Percentiles rank a stretch among this genome's conserved stretches.
phyloP scores from a whole-genome alignment of 352 stramenopile species.

The Pythium inflatum region DNA sequence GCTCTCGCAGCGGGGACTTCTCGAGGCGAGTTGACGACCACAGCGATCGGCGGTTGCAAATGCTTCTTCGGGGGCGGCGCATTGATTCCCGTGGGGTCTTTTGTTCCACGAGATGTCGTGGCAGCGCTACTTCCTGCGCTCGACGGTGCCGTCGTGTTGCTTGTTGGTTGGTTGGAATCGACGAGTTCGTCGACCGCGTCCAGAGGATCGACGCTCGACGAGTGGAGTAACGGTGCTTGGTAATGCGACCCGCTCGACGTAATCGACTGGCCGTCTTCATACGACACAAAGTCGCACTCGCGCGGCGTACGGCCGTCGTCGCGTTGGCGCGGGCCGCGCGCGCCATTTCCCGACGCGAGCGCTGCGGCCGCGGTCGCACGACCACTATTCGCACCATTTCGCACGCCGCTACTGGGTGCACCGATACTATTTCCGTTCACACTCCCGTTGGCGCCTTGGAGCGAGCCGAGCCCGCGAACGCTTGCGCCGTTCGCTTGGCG shows the following conservation, averaged over 20 bases:
- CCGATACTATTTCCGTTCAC: not conserved
- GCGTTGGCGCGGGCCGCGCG: not conserved
- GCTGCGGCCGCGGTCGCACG: not conserved
- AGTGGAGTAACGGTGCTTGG: slow-evolving; percentile 52
- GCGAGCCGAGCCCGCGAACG: not conserved
- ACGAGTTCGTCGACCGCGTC: slow-evolving; percentile 34
- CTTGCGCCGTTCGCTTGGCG: slow-evolving; percentile 15
- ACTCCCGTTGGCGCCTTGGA: not conserved
- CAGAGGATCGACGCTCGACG: slow-evolving; percentile 32
- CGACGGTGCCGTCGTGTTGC: not conserved
- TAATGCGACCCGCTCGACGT: slow-evolving; percentile 67
- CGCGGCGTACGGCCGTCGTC: slow-evolving; percentile 41
- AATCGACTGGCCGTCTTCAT: slow-evolving; percentile 58
- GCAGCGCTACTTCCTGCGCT: not conserved
- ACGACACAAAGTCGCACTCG: slow-evolving; percentile 49
- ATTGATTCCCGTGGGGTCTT: not conserved
- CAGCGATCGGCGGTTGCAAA: slow-evolving; percentile 18
- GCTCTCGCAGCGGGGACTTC: not conserved
- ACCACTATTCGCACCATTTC: not conserved
- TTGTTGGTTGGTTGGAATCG: not conserved
- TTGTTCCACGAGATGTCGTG: not conserved
- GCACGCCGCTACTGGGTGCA: not conserved
- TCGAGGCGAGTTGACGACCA: slow-evolving; percentile 19
- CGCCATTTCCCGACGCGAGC: slow-evolving; percentile 4
- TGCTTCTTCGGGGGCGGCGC: not conserved